Evolutionary conservation across 805 yeast species (phyloP), one percentile per base, ranked within the genome.

Genomic region (Diddensiella caesifluorescens): DNA sequence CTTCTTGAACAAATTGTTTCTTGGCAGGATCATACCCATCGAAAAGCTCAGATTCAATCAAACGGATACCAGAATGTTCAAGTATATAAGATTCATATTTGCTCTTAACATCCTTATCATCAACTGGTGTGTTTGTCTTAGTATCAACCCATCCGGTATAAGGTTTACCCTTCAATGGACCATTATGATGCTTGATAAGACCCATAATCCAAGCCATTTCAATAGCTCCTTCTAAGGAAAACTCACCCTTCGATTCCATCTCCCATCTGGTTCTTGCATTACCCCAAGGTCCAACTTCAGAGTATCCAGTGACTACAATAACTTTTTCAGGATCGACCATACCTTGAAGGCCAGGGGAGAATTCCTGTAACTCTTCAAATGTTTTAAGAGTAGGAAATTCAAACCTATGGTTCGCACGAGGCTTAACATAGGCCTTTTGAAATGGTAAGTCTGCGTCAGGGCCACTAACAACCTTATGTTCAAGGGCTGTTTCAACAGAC

Each of bases 181-280:
- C 97, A 54, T 86, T 85, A 71, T 85, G 92, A 71, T 92, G 92
- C 69, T 86, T 87, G 70, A 92, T 89, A 62, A 84, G 76, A 54
- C 97, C 97, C 97, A 92, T 92, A 56, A 92, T 89, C 97, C 97
- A 92, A 38, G 99, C 97, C 95, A 92, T 89, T 71, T 92, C 98
- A 61, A 92, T 83, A 61, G 96, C 83, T 60, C 98, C 98, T 69
- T 92, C 98, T 56, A 92, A 71, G 6, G 97, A 89, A 69, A 92
- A 92, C 61, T 84, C 87, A 59, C 98, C 98, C 47, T 65, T 54
- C 35, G 97, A 86, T 71, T 92, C 98, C 95, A 92, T 92, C 69
- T 92, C 97, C 98, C 98, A 92, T 75, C 98, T 80, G 44, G 98
- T 92, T 76, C 97, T 84, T 28, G 98, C 70, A 64, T 89, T 88